A percentile compares a stretch with the other conserved stretches of the same genome.
Evolutionary conservation across 306 rosid species (phyloP).

Genomic region (Gillenia trifoliata): DNA sequence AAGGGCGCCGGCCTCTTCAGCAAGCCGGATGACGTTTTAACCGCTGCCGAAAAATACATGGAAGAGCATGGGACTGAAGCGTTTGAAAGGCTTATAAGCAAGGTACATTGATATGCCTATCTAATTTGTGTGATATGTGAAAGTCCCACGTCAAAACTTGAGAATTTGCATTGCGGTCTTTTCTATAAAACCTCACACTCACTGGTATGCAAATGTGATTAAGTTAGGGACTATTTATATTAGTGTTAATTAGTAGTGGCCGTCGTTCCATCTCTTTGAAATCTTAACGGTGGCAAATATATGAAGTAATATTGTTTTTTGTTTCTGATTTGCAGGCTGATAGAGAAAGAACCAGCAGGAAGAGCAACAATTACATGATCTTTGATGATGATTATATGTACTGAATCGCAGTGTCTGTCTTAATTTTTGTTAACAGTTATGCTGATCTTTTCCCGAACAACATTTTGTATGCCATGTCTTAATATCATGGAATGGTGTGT

Average conservation of each 20-base stretch:
- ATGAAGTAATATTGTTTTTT: background rate
- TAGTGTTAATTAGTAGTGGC: background rate
- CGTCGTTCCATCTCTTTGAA: background rate
- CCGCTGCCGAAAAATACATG: constrained; percentile 77
- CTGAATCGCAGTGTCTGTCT: background rate
- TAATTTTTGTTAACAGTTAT: background rate
- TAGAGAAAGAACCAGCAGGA: constrained; percentile 59
- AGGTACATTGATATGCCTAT: constrained; percentile 31
- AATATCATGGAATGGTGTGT: background rate
- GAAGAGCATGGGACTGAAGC: constrained; percentile 76
- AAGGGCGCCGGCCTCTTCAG: constrained; percentile 39
- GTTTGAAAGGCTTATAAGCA: constrained; percentile 75
- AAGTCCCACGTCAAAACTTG: too few relatives aligned
- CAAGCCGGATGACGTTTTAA: constrained; percentile 63
- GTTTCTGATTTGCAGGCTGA: constrained; percentile 48
- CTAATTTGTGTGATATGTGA: background rate
- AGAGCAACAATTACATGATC: constrained; percentile 58
- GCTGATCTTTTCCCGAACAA: background rate
- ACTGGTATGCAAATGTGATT: background rate
- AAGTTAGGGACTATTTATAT: background rate
- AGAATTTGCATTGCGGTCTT: background rate
- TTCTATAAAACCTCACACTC: background rate
- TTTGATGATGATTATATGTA: constrained; percentile 68
- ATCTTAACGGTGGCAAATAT: background rate
- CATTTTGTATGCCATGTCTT: background rate